Evolutionary conservation across 331 rosid species (phyloP).

Genomic region (Arachis monticola): DNA sequence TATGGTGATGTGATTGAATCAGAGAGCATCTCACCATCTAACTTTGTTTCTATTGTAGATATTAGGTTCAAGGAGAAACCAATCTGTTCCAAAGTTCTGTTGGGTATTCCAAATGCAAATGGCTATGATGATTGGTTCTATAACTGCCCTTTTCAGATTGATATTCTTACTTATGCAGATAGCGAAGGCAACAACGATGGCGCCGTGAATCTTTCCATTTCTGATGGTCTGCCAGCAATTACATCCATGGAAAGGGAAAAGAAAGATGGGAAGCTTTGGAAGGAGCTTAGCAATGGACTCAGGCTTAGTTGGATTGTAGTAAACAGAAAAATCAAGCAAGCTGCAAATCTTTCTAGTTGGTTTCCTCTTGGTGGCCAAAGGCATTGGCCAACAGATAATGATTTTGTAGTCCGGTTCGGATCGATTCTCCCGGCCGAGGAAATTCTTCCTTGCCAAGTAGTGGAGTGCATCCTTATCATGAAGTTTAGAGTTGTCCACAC

Average conservation of each 20-base stretch:
- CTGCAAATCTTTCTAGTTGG: conserved; percentile 87
- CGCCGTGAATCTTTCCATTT: conserved; percentile 63
- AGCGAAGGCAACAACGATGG: conserved; percentile 58
- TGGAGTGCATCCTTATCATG: conserved; percentile 74
- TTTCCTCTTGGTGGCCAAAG: conserved; percentile 79
- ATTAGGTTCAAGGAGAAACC: conserved; percentile 68
- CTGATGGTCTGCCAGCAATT: conserved; percentile 71
- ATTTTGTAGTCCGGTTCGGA: conserved; percentile 74
- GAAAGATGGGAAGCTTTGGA: conserved; percentile 81
- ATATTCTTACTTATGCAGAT: conserved; percentile 62
- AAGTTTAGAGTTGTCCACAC: conserved; percentile 62
- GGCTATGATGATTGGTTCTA: conserved; percentile 74
- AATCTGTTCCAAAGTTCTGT: conserved; percentile 77
- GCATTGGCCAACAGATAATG: conserved; percentile 89
- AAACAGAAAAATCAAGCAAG: conserved; percentile 69
- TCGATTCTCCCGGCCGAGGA: conserved; percentile 74
- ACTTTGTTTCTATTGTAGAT: conserved; percentile 76
- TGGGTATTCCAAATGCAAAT: conserved; percentile 81
- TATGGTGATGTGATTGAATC: conserved; percentile 66
- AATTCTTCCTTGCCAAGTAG: conserved; percentile 74
- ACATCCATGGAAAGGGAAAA: conserved; percentile 72
- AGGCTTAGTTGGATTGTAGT: conserved; percentile 77
- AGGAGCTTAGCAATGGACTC: conserved; percentile 68
- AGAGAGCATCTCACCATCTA: conserved; percentile 60
- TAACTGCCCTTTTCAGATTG: conserved; percentile 79